Evolutionary conservation across 352 stramenopile species (phyloP).

Genomic region (Globisporangium nunn): DNA sequence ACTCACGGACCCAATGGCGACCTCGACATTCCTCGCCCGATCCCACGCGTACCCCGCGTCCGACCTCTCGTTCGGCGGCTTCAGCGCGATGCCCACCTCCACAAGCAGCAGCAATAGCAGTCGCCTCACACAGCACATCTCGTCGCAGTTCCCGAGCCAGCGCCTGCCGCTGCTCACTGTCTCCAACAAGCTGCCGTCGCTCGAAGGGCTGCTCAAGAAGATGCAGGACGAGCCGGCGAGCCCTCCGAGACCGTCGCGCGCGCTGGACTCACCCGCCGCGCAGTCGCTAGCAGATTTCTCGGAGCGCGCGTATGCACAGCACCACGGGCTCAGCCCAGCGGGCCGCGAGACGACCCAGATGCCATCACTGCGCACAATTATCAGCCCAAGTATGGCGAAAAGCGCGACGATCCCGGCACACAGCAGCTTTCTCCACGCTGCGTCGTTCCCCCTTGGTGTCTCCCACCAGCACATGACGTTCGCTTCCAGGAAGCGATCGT

Average conservation of each 20-base stretch:
- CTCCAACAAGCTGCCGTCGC: constrained; percentile 61
- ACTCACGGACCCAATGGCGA: no score
- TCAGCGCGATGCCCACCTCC: no score
- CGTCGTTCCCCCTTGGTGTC: constrained; percentile 1
- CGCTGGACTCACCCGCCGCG: no score
- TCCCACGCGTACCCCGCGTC: no score
- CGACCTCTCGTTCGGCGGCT: no score
- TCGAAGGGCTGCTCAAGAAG: constrained; percentile 57
- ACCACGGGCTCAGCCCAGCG: constrained; percentile 21
- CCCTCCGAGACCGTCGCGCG: no score
- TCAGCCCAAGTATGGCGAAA: constrained; percentile 33
- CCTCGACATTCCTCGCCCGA: no score
- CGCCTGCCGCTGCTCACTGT: no score
- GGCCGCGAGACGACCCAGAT: constrained; percentile 22
- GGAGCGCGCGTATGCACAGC: not conserved
- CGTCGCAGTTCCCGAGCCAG: constrained; percentile 10
- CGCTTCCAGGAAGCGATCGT: constrained; percentile 11
- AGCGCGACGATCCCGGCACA: no score
- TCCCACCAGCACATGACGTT: not conserved
- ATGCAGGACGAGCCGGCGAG: constrained; percentile 33
- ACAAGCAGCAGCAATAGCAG: no score
- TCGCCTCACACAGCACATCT: no score
- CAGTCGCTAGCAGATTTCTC: no score
- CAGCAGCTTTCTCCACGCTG: not conserved
- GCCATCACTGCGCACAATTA: constrained; percentile 42